Evolutionary conservation across 129 eudicot species (phyloP), one percentile per base, ranked within the genome.

Genomic region (Oenanthe sinensis): DNA sequence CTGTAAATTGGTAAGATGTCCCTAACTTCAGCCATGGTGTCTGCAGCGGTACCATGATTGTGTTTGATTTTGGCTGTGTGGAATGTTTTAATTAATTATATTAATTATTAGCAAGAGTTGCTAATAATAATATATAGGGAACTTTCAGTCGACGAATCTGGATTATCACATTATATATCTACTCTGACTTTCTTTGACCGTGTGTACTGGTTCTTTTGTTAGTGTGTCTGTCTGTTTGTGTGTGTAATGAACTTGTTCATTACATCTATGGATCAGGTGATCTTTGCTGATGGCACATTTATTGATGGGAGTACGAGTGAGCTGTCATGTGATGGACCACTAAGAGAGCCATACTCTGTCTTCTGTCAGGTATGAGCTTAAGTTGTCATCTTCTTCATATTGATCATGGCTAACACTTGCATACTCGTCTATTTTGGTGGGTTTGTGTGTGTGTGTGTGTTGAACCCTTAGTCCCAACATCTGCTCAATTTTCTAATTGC

Each of bases 251-350:
- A 20, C 10, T 75, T 81, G 39, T 40, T 50, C 37, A 13, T 48
- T 62, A 30, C 40, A n/a, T 50, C 42, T 49, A 22, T 83, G 84
- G 40, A 7, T n/a, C 80, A 90, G 95, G 98, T 95, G 78, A 88
- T 95, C 50, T 95, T 91, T 90, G 98, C 98, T 58, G 98, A 95
- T 82, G 97, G 97, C 49, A 95, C 97, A 45, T 95, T 95, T 49
- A 91, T 95, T 77, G 98, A 95, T 79, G 98, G 98, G 48, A 91
- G 98, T 82, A 95, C 98, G 3, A 95, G 98, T 83, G 98, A 95
- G 80, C 94, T 95, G 50, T 95, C 98, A 45, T 95, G 98, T 79
- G 98, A 95, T 79, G 98, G 98, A 54, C 98, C 97, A 10, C 86
- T 95, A 68, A 83, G 98, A 81, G 97, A 90, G 85, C 98, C 98